phyloP scores from a whole-genome alignment of 2,329 filamentous ascomycete genomes.

The Penicillium rolfsii region DNA sequence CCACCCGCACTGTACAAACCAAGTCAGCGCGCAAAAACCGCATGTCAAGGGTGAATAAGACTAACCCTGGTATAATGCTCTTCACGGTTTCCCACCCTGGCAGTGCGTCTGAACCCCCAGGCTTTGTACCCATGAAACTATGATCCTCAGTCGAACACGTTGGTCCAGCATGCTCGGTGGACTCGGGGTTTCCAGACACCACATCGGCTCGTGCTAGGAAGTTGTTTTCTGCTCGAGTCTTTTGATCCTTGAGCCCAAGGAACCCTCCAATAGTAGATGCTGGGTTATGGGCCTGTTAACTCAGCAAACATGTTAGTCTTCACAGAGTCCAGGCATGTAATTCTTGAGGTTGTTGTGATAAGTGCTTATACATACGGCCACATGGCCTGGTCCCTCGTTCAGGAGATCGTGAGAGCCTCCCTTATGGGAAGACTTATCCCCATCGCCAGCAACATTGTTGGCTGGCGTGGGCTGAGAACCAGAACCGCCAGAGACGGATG shows the following conservation, averaged over 20 bases:
- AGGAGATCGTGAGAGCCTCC: slow-evolving; percentile 21
- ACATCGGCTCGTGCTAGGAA: slow-evolving; percentile 21
- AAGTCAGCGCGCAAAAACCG: background rate
- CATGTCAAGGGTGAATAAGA: background rate
- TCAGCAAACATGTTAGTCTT: background rate
- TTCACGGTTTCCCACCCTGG: slow-evolving; percentile 38
- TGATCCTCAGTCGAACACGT: slow-evolving; percentile 38
- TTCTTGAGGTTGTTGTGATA: background rate
- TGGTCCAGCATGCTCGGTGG: slow-evolving; percentile 18
- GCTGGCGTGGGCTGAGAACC: slow-evolving; percentile 24
- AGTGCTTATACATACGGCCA: slow-evolving; percentile 24
- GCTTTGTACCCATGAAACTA: slow-evolving; percentile 34
- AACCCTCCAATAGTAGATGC: slow-evolving; percentile 33
- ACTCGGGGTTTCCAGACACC: slow-evolving; percentile 5
- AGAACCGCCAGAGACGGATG: slow-evolving; percentile 6
- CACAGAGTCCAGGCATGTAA: background rate
- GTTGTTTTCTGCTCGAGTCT: slow-evolving; percentile 29
- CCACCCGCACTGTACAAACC: background rate
- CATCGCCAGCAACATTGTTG: slow-evolving; percentile 34
- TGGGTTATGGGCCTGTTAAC: slow-evolving; percentile 27
- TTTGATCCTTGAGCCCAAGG: slow-evolving; percentile 35
- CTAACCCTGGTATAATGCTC: slow-evolving; percentile 23
- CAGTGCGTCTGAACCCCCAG: slow-evolving; percentile 34
- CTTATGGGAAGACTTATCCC: slow-evolving; percentile 29
- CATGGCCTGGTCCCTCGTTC: slow-evolving; percentile 31